Base-by-base conservation (phyloP, 2,329 filamentous ascomycete genomes). In the Diplodia sapinea region DNA sequence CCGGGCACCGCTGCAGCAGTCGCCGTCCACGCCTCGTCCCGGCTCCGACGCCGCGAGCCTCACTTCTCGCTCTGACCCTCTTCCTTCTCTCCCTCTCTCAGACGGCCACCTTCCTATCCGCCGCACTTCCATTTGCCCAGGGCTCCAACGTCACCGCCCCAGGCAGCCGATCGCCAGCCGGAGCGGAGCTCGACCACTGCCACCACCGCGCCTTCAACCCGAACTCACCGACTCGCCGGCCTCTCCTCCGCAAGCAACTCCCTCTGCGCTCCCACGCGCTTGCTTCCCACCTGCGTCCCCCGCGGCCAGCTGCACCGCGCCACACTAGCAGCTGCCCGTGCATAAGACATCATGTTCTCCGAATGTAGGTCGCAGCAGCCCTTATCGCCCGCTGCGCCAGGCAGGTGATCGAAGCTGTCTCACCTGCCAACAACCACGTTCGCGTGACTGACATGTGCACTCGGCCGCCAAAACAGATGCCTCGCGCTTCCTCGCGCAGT, bases 401-500 rank as follows among this genome's bases (percentile, higher is more conserved):
- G 69, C 72, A 67, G 67, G 70, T 70, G 67, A 65, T 71, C 38
- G 71, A 71, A 71, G 57, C 68, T 74, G 73, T 75, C 76, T 75
- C 69, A 73, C 62, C 66, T 59, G 61, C 54, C 47, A 29, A 65
- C 64, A 9, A 38, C 51, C 55, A 57, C 67, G 72, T 75, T 78
- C 79, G 79, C 78, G 79, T 82, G 80, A 82, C 78, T 80, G 71
- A 82, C 79, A 68, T 73, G 69, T 72, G 40, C 68, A 71, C 72
- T 70, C 70, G 40, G 40, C 43, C 59, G 43, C 70, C 71, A 59
- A 57, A 65, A 65, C 76, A 97, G 95, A 98, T 89, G 95, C 95
- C 75, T 98, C 94, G 72, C 91, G 90, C 73, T 99, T 99, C 79
- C 88, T 99, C 74, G 92, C 94, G 70, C 95, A 98, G 87, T 97